Conservation (phyloP, 441 rosid genomes). For the Pelargonium citronellum region DNA sequence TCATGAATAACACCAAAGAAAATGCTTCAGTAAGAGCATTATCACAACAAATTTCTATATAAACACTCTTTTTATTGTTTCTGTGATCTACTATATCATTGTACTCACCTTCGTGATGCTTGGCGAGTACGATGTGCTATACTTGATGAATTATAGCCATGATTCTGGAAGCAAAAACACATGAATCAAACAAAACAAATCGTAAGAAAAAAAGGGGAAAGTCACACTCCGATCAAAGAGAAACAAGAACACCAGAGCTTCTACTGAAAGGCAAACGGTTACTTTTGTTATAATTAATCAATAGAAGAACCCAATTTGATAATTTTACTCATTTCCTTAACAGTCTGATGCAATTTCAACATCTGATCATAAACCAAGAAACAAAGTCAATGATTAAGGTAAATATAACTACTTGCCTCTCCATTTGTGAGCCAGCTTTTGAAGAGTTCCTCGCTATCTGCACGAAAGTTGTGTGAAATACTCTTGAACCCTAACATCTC, state of each 20-base stretch:
- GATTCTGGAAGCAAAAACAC: slow-evolving; percentile 37
- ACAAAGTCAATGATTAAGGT: neutral
- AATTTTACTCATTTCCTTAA: neutral
- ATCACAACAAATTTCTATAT: neutral
- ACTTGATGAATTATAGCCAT: slow-evolving; percentile 39
- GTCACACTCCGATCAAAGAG: neutral
- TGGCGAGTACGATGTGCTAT: slow-evolving; percentile 50
- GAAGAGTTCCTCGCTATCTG: slow-evolving; percentile 74
- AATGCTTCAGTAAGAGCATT: neutral
- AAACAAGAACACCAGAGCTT: neutral
- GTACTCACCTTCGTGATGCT: slow-evolving; percentile 49
- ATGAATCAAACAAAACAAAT: neutral
- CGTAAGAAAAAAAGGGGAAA: slow-evolving; percentile 6
- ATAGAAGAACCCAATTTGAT: neutral
- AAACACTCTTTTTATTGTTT: neutral
- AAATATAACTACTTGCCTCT: slow-evolving; percentile 46
- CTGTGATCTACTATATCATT: neutral
- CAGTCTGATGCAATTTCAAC: neutral
- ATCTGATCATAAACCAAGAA: slow-evolving; percentile 2
- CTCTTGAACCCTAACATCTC: slow-evolving; percentile 58
- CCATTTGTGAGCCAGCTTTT: slow-evolving; percentile 68
- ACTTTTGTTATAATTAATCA: neutral
- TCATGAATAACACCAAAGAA: slow-evolving; percentile 1
- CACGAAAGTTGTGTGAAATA: slow-evolving; percentile 44
- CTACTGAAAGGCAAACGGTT: neutral